Conservation (phyloP, 2,329 filamentous ascomycete species). For the Stemphylium vesicarium region DNA sequence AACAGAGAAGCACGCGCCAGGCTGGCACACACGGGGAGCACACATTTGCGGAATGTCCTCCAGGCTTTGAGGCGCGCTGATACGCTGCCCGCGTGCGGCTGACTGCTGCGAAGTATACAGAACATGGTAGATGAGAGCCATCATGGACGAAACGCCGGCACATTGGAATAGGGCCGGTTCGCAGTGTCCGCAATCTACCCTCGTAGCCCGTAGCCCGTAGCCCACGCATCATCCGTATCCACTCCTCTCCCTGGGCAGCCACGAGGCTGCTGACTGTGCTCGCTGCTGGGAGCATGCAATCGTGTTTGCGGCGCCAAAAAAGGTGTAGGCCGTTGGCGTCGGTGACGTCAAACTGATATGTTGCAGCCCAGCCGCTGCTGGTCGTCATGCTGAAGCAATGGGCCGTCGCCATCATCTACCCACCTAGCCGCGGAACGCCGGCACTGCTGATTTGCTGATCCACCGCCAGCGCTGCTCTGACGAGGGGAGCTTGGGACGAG, state of each 20-base stretch:
- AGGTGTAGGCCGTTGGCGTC: background rate
- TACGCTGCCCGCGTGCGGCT: slow-evolving; percentile 9
- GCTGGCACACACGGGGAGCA: background rate
- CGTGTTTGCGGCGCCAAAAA: background rate
- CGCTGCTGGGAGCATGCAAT: background rate
- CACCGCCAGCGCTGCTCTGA: background rate
- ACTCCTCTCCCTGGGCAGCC: background rate
- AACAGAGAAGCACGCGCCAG: background rate
- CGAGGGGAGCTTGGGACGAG: background rate
- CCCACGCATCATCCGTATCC: background rate
- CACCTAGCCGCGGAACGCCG: background rate
- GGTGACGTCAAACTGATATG: slow-evolving; percentile 1
- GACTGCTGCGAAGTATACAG: slow-evolving; percentile 12
- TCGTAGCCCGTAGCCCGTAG: background rate
- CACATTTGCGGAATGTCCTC: slow-evolving; percentile 4
- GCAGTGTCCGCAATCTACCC: background rate
- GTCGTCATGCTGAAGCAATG: background rate
- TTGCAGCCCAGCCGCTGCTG: background rate
- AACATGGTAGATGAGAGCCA: slow-evolving; percentile 10
- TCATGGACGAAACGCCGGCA: slow-evolving; percentile 13
- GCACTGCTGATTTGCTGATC: background rate
- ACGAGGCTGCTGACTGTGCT: background rate
- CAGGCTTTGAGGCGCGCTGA: slow-evolving; percentile 1
- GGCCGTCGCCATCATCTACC: background rate
- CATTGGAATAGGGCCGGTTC: slow-evolving; percentile 18